These are phyloP conservation scores for Lathyrus sativus DNA, from an alignment of 306 rosid genomes.

Conservation along the genomic window DNA sequence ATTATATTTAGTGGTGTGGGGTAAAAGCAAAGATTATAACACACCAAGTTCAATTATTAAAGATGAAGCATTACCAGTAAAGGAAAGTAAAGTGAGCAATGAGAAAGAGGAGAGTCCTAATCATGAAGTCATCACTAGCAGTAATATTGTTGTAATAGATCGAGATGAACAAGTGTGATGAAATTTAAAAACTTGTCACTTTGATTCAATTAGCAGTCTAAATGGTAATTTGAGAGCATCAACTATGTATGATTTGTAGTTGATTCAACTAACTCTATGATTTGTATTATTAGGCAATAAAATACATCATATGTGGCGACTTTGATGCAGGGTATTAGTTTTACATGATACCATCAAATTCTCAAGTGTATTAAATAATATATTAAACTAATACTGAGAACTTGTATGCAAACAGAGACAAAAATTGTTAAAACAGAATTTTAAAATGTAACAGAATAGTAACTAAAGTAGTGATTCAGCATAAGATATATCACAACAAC, in stretches of 20 bases:
- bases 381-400: too few species aligned
- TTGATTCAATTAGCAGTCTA: background rate
- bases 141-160: slow-evolving; percentile 19
- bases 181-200: background rate
- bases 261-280: slow-evolving; percentile 15
- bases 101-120: slow-evolving; percentile 38
- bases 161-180: slow-evolving; percentile 22
- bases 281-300: slow-evolving; percentile 10
- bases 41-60: slow-evolving; percentile 32
- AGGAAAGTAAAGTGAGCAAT: slow-evolving; percentile 35
- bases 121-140: slow-evolving; percentile 42
- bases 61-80: slow-evolving; percentile 41
- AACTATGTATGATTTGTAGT: slow-evolving; percentile 14
- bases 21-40: slow-evolving; percentile 69
- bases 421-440: too few species aligned
- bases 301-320: slow-evolving; percentile 16
- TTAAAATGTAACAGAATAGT: too few species aligned
- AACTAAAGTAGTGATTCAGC: too few species aligned
- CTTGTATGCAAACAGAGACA: too few species aligned
- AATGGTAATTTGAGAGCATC: slow-evolving; percentile 26
- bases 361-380: too few species aligned
- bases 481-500: too few species aligned
- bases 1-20: slow-evolving; percentile 86
- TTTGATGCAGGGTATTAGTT: slow-evolving; percentile 20
- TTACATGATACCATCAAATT: slow-evolving; percentile 15